Percentiles rank a stretch among this genome's conserved stretches.
Conservation (phyloP, 208 protist genomes). For the Leishmania lainsoni region DNA sequence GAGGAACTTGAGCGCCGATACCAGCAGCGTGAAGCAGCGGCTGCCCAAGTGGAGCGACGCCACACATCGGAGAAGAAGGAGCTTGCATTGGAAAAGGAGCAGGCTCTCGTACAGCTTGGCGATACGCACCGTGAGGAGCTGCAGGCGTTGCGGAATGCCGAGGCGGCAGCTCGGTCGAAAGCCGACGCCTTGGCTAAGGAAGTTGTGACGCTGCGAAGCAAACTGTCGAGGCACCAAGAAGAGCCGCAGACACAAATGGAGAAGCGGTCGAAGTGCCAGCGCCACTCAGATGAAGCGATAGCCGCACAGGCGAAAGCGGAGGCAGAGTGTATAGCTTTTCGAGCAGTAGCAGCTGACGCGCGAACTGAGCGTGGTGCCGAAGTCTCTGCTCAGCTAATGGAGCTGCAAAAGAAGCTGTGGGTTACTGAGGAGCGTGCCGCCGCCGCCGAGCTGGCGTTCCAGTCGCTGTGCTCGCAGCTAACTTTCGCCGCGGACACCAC, state of each 20-base stretch:
- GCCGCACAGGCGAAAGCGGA: neutral
- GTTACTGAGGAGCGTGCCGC: constrained; percentile 19
- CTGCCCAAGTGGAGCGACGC: constrained; percentile 1
- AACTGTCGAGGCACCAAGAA: constrained; percentile 11
- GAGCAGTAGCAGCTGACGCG: neutral
- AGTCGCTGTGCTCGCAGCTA: constrained; percentile 18
- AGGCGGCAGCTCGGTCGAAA: neutral
- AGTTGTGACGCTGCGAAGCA: neutral
- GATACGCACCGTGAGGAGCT: constrained; percentile 7
- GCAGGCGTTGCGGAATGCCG: constrained; percentile 7
- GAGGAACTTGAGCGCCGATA: constrained; percentile 27
- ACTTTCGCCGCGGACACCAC: neutral
- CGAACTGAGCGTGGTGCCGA: neutral
- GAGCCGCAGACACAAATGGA: constrained; percentile 16
- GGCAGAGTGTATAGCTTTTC: neutral
- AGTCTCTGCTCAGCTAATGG: neutral
- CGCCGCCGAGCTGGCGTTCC: constrained; percentile 23
- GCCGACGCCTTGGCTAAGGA: neutral
- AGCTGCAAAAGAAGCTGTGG: constrained; percentile 11
- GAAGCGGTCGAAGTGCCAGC: constrained; percentile 3
- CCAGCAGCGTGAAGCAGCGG: constrained; percentile 10
- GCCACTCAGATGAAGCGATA: neutral
- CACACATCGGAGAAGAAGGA: constrained; percentile 5
- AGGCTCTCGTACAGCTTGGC: constrained; percentile 1
- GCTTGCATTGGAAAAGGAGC: constrained; percentile 12